Evolutionary conservation across 2,329 filamentous ascomycete species (phyloP), one percentile per base, ranked within the genome.

Genomic region (Parascedosporium putredinis): DNA sequence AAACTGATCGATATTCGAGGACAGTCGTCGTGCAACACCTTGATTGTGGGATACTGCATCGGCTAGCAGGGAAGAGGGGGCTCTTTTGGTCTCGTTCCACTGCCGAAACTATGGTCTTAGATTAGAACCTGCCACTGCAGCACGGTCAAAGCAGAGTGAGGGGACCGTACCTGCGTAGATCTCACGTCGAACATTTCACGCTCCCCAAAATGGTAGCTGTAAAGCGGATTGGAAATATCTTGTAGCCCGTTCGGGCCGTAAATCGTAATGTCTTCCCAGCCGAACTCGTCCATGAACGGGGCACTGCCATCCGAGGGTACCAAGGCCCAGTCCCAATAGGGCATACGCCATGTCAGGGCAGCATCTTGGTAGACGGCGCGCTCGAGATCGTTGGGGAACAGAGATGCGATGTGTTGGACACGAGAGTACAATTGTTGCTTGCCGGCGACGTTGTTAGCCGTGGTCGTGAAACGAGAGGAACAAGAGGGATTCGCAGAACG

Each of bases 141-240:
- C 27, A 7, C n/a, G n/a, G 24, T 4, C 25, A 31, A 22, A n/a
- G n/a, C 3, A n/a, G 22, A 23, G 40, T 43, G 4, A 9, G 6
- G 4, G 24, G 8, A 6, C 66, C 78, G 64, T 64, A 85, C 83
- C 3, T 81, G 81, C 34, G 67, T 62, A 59, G 77, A 74, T 25
- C 76, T 72, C 53, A 87, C 75, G 25, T 79, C 77, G 3, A 71
- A 68, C 24, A 67, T 62, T 50, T 81, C 75, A 14, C 83, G 70
- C 0, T 83, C 80, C 42, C 73, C 72, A 55, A 84, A 84, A 2
- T 66, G 64, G 56, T 81, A 84, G 22, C 71, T 72, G 56, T 74
- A 82, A 4, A 85, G 67, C 3, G 81, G 81, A 52, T 85, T 85
- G 2, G 70, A 63, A 36, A 84, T 83, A 2, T 60, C 64, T 55